phyloP scores from a whole-genome alignment of 257 asterid species.

The Ocimum tenuiflorum region DNA sequence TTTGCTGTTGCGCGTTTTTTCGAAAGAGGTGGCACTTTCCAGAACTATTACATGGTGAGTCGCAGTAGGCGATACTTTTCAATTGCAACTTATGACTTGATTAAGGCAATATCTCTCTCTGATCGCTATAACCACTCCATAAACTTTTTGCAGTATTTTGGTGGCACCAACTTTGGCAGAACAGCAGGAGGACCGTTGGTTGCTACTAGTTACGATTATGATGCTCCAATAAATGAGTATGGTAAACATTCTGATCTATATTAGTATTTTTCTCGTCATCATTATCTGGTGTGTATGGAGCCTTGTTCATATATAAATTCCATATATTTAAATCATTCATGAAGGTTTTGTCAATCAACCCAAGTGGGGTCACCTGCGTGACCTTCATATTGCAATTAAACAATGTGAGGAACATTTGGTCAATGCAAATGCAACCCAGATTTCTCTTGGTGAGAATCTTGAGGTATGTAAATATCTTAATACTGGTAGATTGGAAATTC shows the following conservation, averaged over 20 bases:
- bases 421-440: slow-evolving; percentile 43
- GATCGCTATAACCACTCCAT: not conserved
- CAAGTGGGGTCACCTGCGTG: slow-evolving; percentile 78
- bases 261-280: not conserved
- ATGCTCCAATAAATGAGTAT: slow-evolving; percentile 77
- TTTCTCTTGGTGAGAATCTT: slow-evolving; percentile 58
- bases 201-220: slow-evolving; percentile 83
- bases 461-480: slow-evolving; percentile 39
- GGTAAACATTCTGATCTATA: slow-evolving; percentile 37
- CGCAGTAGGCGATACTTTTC: not conserved
- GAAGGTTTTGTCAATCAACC: slow-evolving; percentile 65
- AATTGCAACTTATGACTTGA: slow-evolving; percentile 11
- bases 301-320: not conserved
- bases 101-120: not conserved
- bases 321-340: slow-evolving; percentile 12
- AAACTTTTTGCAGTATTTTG: slow-evolving; percentile 49
- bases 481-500: not conserved
- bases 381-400: slow-evolving; percentile 58
- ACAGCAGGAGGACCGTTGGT: slow-evolving; percentile 77
- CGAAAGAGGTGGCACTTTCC: slow-evolving; percentile 78
- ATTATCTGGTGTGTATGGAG: no score
- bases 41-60: slow-evolving; percentile 79
- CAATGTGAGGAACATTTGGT: slow-evolving; percentile 70
- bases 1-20: slow-evolving; percentile 82
- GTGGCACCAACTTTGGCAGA: slow-evolving; percentile 84